phyloP scores from a whole-genome alignment of 768 basidiomycete genomes.

The Mycena indigotica region DNA sequence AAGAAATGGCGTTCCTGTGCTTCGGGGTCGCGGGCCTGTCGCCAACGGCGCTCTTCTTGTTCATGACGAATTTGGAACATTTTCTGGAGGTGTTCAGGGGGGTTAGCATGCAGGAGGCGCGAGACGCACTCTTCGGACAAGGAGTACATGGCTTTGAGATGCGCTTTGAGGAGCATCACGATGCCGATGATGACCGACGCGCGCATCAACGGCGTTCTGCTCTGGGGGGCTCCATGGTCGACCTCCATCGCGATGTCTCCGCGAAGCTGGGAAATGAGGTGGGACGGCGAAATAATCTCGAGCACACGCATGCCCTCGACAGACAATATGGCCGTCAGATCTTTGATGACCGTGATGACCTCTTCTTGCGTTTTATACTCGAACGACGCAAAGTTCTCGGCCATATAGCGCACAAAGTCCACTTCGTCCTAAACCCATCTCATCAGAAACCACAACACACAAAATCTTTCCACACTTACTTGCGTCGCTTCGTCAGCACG shows the following conservation, averaged over 20 bases:
- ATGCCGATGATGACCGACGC: constrained; percentile 80
- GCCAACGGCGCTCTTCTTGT: constrained; percentile 90
- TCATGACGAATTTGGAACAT: constrained; percentile 83
- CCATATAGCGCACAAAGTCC: constrained; percentile 88
- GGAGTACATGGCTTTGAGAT: constrained; percentile 82
- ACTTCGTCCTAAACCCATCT: constrained; percentile 65
- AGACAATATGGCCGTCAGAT: constrained; percentile 73
- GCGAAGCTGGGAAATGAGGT: constrained; percentile 66
- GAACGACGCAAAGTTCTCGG: constrained; percentile 89
- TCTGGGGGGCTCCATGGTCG: constrained; percentile 6
- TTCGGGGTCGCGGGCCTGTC: constrained; percentile 74
- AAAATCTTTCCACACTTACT: constrained; percentile 35
- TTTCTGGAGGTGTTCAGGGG: constrained; percentile 54
- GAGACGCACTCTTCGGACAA: constrained; percentile 85
- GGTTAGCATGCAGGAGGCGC: constrained; percentile 1
- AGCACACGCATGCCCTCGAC: constrained; percentile 82
- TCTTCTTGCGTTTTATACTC: constrained; percentile 98
- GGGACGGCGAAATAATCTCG: constrained; percentile 70
- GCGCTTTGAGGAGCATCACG: constrained; percentile 82
- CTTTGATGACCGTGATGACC: constrained; percentile 80
- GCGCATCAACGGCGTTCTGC: constrained; percentile 48
- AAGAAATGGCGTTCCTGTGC: constrained; percentile 65
- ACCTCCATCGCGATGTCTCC: constrained; percentile 26
- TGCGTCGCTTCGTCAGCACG: constrained; percentile 57
- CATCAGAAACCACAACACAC: not conserved